A percentile compares a stretch with the other conserved stretches of the same genome.
Evolutionary conservation across 192 early-diverging fungal genomes (phyloP).

Genomic region (Linnemannia schmuckeri): DNA sequence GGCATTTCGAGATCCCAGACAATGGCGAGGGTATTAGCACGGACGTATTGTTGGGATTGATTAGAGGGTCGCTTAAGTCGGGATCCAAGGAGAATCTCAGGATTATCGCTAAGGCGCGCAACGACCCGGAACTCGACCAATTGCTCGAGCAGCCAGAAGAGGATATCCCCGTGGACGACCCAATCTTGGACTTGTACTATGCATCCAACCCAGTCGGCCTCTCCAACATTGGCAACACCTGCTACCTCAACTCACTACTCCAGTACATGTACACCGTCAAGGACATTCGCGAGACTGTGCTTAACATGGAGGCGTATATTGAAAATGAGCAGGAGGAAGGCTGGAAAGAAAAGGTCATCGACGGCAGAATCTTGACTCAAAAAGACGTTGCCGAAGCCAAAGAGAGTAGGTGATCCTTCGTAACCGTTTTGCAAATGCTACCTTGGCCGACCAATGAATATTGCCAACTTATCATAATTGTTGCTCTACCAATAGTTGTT

Average conservation of each 20-base stretch:
- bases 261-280: conserved; percentile 80
- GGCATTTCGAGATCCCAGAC: conserved; percentile 56
- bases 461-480: neutral
- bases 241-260: conserved; percentile 89
- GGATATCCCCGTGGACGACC: conserved; percentile 42
- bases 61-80: conserved; percentile 37
- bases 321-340: conserved; percentile 47
- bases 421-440: neutral
- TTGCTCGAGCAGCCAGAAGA: conserved; percentile 16
- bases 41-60: conserved; percentile 49
- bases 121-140: conserved; percentile 20
- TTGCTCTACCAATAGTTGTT: conserved; percentile 19
- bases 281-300: conserved; percentile 71
- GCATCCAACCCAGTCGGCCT: conserved; percentile 77
- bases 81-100: conserved; percentile 43
- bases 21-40: conserved; percentile 49
- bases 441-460: neutral
- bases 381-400: conserved; percentile 62
- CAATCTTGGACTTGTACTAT: conserved; percentile 28
- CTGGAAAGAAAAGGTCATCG: conserved; percentile 62
- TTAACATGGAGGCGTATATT: conserved; percentile 63
- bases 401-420: conserved; percentile 54
- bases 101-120: conserved; percentile 34
- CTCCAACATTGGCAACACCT: conserved; percentile 89
- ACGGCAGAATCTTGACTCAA: conserved; percentile 57